Evolutionary conservation across 2,329 filamentous ascomycete genomes (phyloP), one percentile per base, ranked within the genome.

Genomic region (Penicillium sp.): DNA sequence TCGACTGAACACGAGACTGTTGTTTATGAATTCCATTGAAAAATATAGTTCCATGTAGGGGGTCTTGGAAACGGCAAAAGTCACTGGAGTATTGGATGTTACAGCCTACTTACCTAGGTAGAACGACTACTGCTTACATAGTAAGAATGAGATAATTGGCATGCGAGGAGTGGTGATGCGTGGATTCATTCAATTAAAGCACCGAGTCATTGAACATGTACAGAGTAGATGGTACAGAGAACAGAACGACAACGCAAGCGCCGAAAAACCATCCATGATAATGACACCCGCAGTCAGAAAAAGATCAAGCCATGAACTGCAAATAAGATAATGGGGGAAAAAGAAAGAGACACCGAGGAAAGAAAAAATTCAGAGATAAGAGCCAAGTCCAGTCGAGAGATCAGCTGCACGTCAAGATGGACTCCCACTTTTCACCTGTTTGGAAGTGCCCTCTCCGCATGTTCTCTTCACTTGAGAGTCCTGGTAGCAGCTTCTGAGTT

Each of bases 161-260:
- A 14, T 12, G 11, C 15, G 18, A 31, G 28, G 39, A 38, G 41
- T 47, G 43, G 35, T 37, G 39, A 41, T 50, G 41, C 32, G 35
- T 45, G 32, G 38, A 41, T 42, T 45, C 48, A 46, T 52, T 50
- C 42, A 37, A 46, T 50, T 44, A 45, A 30, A 15, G 46, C 44
- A 54, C 48, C 55, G 50, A 52, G 45, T 58, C 50, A 48, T 57
- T 46, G 50, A 47, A 48, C 50, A 54, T 56, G 47, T 54, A 56
- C 51, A 58, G 35, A 51, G 47, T 44, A 50, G 43, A 44, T 50
- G 38, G 41, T 50, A 55, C 43, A 54, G 39, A 33, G 39, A 39
- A 39, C 11, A 29, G 33, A 39, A 39, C n/a, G 11, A 33, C 41
- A 42, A 45, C 4, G 35, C 26, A 45, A 40, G 38, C 51, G 36